phyloP scores from a whole-genome alignment of 345 rosid species.

The Eucalyptus pumila region DNA sequence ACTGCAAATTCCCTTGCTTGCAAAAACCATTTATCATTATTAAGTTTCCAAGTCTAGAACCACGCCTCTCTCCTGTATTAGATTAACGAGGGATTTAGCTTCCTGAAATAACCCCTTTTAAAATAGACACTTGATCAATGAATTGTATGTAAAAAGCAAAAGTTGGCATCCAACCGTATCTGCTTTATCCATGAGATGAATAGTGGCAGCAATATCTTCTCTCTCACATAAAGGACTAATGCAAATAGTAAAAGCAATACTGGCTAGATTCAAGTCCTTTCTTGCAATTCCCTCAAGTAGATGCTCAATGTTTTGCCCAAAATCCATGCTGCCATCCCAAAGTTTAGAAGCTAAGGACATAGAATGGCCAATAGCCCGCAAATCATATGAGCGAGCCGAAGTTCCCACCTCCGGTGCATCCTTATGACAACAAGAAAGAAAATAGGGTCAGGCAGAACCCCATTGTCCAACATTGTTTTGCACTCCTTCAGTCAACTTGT shows the following conservation, averaged over 20 bases:
- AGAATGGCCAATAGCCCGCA: conserved; percentile 30
- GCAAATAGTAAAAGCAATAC: conserved; percentile 32
- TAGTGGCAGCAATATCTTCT: conserved; percentile 22
- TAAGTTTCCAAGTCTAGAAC: conserved; percentile 12
- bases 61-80: conserved; percentile 27
- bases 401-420: conserved; percentile 40
- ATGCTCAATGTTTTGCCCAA: conserved; percentile 23
- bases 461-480: conserved; percentile 26
- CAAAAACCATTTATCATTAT: conserved; percentile 37
- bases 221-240: conserved; percentile 40
- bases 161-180: conserved; percentile 32
- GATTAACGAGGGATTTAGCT: conserved; percentile 17
- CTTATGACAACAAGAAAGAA: conserved; percentile 39
- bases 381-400: conserved; percentile 28
- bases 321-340: conserved; percentile 1
- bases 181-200: conserved; percentile 20
- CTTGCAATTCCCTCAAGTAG: conserved; percentile 31
- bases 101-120: conserved; percentile 22
- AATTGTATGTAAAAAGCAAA: conserved; percentile 35
- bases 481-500: conserved; percentile 22
- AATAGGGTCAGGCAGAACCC: conserved; percentile 56
- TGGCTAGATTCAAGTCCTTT: conserved; percentile 22
- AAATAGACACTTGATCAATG: conserved; percentile 38
- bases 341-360: conserved; percentile 23
- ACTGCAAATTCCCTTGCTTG: conserved; percentile 23